These are phyloP conservation scores for Sporothrix inflata DNA, from an alignment of 2,329 filamentous ascomycete species.

Conservation along the genomic window DNA sequence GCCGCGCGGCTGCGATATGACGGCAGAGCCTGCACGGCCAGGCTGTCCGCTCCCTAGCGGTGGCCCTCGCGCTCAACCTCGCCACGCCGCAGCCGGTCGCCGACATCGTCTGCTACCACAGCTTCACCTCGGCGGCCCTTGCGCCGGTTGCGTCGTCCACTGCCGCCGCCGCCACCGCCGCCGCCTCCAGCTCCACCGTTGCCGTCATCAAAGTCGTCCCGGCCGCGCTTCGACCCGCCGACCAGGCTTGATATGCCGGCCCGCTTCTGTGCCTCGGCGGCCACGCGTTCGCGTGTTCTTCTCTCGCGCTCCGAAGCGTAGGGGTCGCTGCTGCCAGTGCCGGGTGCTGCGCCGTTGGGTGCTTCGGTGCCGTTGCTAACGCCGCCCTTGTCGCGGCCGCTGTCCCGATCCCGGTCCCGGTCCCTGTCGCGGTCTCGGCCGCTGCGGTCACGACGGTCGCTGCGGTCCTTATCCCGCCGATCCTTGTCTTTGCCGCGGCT, in stretches of 20 bases:
- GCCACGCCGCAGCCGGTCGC: conserved; percentile 58
- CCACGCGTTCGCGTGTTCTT: conserved; percentile 65
- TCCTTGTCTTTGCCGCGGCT: conserved; percentile 21
- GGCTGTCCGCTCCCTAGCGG: conserved; percentile 10
- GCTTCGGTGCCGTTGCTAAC: conserved; percentile 7
- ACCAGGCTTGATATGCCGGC: conserved; percentile 57
- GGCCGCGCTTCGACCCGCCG: conserved; percentile 54
- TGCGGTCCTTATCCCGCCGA: conserved; percentile 32
- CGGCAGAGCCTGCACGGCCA: too few relatives aligned
- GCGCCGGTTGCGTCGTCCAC: conserved; percentile 46
- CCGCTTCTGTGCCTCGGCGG: conserved; percentile 65
- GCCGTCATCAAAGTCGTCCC: conserved; percentile 53
- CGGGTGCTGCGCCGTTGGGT: background rate
- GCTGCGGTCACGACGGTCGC: conserved; percentile 13
- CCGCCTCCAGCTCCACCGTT: conserved; percentile 51
- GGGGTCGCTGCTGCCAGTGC: conserved; percentile 49
- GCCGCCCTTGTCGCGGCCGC: background rate
- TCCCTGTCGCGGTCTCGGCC: conserved; percentile 39
- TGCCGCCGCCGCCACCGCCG: conserved; percentile 42
- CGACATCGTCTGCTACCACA: conserved; percentile 51
- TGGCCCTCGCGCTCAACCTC: conserved; percentile 59
- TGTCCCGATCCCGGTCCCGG: conserved; percentile 38
- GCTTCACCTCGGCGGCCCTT: conserved; percentile 55
- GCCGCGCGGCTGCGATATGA: background rate
- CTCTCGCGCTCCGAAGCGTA: conserved; percentile 72